Evolutionary conservation across 495 filamentous ascomycete genomes (phyloP), one percentile per base, ranked within the genome.

Genomic region (Hyaloscypha hepaticicola): DNA sequence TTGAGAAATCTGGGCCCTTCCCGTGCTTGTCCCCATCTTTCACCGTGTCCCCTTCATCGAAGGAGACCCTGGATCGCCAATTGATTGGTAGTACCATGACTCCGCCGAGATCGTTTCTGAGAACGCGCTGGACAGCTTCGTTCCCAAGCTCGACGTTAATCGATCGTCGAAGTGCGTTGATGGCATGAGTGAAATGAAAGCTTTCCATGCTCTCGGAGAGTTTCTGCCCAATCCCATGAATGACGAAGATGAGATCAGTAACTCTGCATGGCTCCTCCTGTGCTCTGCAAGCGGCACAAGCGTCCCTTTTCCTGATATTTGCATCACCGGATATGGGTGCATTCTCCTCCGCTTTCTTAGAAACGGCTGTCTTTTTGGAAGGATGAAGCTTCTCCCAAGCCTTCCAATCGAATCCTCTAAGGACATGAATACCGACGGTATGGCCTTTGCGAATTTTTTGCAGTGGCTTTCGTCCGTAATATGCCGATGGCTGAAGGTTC

Each of bases 181-280:
- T 93, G 3, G 91, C 89, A 72, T 97, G 93, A 0, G 95, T 98
- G 72, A 99, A 99, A 70, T 97, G 90, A 69, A 91, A 99, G 73
- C 92, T 97, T 72, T 98, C 95, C 55, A 99, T 89, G 19, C 93
- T 83, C 69, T 99, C 92, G 0, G 92, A 95, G n/a, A 98, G 79
- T 72, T 98, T 97, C 73, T 99, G 95, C 0, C 95, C 95, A 57
- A 99, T 97, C 14, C 93, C 95, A 73, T 99, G 95, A 51, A 96
- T 91, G 25, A 97, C 90, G 19, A 99, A 77, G 21, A 97, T 83
- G 24, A 99, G 76, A 72, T 99, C 95, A 11, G 91, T 94, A 5
- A 96, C 90, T 45, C 85, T 85, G 3, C 87, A 87, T 25, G 88
- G 80, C 34, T 90, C 83, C 22, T 91, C 87, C 50, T 84, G 80